Conservation (phyloP, 2,329 filamentous ascomycete genomes). For the Hypoxylon sp. region DNA sequence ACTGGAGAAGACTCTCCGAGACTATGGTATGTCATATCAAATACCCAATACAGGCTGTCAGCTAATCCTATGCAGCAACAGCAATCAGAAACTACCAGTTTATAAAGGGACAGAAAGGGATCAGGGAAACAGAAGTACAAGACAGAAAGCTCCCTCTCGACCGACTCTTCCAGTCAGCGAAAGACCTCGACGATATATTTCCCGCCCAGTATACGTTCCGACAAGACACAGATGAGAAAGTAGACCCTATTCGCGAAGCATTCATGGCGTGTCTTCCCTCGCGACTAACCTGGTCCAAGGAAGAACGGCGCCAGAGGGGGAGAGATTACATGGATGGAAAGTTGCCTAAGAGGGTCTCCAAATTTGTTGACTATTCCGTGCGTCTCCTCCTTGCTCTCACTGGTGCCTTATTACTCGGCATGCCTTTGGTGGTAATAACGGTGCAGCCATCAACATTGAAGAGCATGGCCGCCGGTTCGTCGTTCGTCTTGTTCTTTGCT, state of each 20-base stretch:
- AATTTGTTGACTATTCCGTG: conserved; percentile 7
- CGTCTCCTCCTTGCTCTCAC: conserved; percentile 5
- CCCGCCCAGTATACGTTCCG: neutral
- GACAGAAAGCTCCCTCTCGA: conserved; percentile 1
- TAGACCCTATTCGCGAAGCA: conserved; percentile 4
- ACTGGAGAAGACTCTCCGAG: conserved; percentile 5
- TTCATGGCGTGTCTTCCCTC: conserved; percentile 5
- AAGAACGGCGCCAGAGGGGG: conserved; percentile 1
- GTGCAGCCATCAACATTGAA: neutral
- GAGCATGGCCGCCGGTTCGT: neutral
- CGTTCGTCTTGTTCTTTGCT: conserved; percentile 9
- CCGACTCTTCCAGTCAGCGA: conserved; percentile 1
- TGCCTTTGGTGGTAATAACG: neutral
- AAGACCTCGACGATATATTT: neutral
- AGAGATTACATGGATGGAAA: conserved; percentile 5
- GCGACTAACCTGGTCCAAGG: conserved; percentile 7
- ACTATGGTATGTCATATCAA: conserved; percentile 4
- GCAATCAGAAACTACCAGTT: conserved; percentile 19
- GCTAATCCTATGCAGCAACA: neutral
- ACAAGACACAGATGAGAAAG: neutral
- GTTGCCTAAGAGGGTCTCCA: neutral
- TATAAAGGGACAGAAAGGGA: neutral
- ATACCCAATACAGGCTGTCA: neutral
- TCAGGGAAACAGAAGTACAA: neutral
- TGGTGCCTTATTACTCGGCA: neutral